These are phyloP conservation scores for Hypocrella siamensis DNA, from an alignment of 2,329 filamentous ascomycete genomes.

Conservation along the genomic window DNA sequence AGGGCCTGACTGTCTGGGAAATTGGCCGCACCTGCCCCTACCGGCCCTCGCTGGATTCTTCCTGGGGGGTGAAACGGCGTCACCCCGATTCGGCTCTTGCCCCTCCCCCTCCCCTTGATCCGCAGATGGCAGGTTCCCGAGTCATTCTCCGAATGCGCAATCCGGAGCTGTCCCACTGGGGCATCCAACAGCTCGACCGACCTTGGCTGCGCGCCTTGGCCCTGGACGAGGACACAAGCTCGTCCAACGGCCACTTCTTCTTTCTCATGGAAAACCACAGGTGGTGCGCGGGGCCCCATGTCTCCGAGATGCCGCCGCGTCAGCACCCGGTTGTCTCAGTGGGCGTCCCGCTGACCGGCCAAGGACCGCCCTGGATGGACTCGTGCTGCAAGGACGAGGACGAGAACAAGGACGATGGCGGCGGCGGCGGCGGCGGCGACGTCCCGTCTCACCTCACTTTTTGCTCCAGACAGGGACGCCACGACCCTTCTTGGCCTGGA, in stretches of 20 bases:
- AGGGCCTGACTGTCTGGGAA: conserved; percentile 44
- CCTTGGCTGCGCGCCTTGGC: conserved; percentile 33
- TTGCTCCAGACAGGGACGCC: too few relatives aligned
- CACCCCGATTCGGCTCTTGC: too few relatives aligned
- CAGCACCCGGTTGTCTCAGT: too few relatives aligned
- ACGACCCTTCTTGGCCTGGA: too few relatives aligned
- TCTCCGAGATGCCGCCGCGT: too few relatives aligned
- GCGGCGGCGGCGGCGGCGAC: not conserved
- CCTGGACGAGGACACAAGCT: conserved; percentile 24
- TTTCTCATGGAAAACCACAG: conserved; percentile 21
- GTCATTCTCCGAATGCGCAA: conserved; percentile 34
- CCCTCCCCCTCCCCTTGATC: too few relatives aligned
- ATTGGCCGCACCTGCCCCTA: too few relatives aligned
- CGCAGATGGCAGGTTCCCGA: conserved; percentile 15
- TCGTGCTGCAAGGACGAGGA: conserved; percentile 19
- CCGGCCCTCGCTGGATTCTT: too few relatives aligned
- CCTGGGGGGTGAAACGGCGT: too few relatives aligned
- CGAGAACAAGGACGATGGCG: conserved; percentile 2
- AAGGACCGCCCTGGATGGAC: conserved; percentile 33
- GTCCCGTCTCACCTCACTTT: not conserved
- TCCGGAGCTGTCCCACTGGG: conserved; percentile 34
- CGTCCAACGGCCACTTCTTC: conserved; percentile 26
- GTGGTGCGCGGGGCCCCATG: too few relatives aligned
- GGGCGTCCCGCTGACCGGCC: too few relatives aligned
- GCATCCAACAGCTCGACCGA: conserved; percentile 33